Conservation (phyloP, 768 basidiomycete genomes). For the Boletus coccyginus region DNA sequence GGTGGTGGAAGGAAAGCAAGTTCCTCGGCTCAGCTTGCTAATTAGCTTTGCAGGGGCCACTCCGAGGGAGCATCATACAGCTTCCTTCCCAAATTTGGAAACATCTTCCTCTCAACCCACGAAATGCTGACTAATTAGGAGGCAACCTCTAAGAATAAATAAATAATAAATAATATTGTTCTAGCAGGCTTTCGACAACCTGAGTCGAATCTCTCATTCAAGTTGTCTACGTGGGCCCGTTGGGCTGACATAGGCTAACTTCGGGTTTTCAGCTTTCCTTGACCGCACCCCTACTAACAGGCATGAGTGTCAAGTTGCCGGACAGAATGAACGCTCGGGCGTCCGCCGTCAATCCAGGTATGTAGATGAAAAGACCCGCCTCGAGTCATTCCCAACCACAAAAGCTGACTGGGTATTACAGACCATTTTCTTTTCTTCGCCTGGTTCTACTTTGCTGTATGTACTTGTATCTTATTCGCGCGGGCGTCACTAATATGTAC, state of each 20-base stretch:
- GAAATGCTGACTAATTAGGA: slow-evolving; percentile 16
- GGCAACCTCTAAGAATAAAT: background rate
- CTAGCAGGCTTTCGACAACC: no score
- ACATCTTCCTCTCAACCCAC: slow-evolving; percentile 23
- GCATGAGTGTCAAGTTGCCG: no score
- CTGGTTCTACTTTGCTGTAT: background rate
- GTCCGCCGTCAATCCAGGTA: background rate
- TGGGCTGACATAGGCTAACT: no score
- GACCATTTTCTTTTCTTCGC: no score
- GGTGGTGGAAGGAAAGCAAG: slow-evolving; percentile 13
- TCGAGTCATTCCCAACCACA: background rate
- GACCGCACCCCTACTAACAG: no score
- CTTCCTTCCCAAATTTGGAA: slow-evolving; percentile 24
- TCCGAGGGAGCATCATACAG: slow-evolving; percentile 16
- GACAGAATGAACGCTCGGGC: no score
- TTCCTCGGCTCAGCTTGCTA: slow-evolving; percentile 17
- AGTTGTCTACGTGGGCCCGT: no score
- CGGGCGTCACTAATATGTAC: background rate
- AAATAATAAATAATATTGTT: background rate
- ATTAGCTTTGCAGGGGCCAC: slow-evolving; percentile 27
- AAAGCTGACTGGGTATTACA: background rate
- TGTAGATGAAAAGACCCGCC: background rate
- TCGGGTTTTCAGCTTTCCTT: background rate
- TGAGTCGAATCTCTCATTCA: no score
- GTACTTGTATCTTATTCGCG: background rate